phyloP scores from a whole-genome alignment of 192 early-diverging fungal genomes.

The Podochytrium sp. region DNA sequence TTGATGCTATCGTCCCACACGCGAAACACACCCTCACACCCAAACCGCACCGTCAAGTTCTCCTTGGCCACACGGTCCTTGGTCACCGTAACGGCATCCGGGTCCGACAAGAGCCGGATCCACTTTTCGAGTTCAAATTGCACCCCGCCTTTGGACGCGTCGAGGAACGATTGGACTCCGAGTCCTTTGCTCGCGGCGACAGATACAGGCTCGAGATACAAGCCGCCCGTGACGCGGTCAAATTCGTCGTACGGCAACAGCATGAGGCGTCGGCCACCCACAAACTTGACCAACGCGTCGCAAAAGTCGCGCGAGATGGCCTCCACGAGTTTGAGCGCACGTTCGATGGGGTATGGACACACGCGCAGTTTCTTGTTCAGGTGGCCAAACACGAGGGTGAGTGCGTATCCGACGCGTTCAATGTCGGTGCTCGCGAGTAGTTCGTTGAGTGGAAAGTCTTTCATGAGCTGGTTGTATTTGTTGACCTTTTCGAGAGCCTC shows the following conservation, averaged over 20 bases:
- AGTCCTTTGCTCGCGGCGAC: not conserved
- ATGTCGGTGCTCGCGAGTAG: slow-evolving; percentile 94
- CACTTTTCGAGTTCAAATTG: slow-evolving; percentile 28
- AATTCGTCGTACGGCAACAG: slow-evolving; percentile 92
- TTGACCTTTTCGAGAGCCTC: slow-evolving; percentile 89
- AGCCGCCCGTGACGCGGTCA: slow-evolving; percentile 70
- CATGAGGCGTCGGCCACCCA: slow-evolving; percentile 90
- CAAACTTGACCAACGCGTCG: slow-evolving; percentile 70
- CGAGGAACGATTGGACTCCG: slow-evolving; percentile 16
- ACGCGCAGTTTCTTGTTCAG: slow-evolving; percentile 97
- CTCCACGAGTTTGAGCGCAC: slow-evolving; percentile 90
- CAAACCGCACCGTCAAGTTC: slow-evolving; percentile 34
- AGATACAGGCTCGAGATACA: slow-evolving; percentile 21
- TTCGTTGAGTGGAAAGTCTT: slow-evolving; percentile 98
- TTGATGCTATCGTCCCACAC: slow-evolving; percentile 93
- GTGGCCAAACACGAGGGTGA: slow-evolving; percentile 89
- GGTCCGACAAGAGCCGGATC: slow-evolving; percentile 19
- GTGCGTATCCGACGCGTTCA: slow-evolving; percentile 73
- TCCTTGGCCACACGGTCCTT: slow-evolving; percentile 26
- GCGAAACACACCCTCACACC: slow-evolving; percentile 83
- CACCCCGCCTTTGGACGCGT: not conserved
- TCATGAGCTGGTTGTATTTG: slow-evolving; percentile 98
- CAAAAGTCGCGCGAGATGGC: slow-evolving; percentile 95
- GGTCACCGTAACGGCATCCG: slow-evolving; percentile 9
- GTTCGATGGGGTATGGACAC: slow-evolving; percentile 75